Evolutionary conservation across 495 filamentous ascomycete genomes (phyloP).

Genomic region (Neurospora sp.): DNA sequence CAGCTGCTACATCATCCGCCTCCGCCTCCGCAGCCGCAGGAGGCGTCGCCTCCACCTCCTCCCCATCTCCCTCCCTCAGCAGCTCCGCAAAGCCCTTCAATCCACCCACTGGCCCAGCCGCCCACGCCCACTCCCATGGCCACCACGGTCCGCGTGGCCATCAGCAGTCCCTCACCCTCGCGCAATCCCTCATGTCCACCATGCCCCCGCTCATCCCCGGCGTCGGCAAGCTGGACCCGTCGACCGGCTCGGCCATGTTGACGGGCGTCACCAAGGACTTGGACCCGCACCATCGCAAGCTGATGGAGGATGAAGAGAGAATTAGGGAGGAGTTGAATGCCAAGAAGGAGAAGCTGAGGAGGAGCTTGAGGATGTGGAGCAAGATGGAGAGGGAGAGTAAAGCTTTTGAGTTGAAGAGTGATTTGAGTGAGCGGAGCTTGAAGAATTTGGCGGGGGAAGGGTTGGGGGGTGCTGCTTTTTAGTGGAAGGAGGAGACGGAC

Average conservation of each 20-base stretch:
- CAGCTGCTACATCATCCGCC: constrained; percentile 16
- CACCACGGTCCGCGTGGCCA: constrained; percentile 12
- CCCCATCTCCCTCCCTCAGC: constrained; percentile 16
- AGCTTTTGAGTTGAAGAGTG: constrained; percentile 33
- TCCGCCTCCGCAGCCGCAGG: constrained; percentile 9
- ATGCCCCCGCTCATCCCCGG: constrained; percentile 33
- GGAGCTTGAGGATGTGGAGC: constrained; percentile 31
- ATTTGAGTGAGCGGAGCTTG: constrained; percentile 33
- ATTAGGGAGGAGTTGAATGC: constrained; percentile 31
- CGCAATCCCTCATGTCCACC: constrained; percentile 29
- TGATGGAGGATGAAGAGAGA: constrained; percentile 38
- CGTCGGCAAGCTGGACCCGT: constrained; percentile 30
- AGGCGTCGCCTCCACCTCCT: constrained; percentile 1
- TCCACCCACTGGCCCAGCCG: constrained; percentile 38
- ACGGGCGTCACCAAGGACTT: constrained; percentile 31
- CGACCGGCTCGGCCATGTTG: constrained; percentile 13
- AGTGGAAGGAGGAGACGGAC: neutral
- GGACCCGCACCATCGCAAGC: constrained; percentile 25
- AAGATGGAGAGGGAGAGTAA: constrained; percentile 35
- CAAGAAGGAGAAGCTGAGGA: constrained; percentile 37
- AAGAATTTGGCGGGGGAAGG: constrained; percentile 37
- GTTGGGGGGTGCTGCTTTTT: constrained; percentile 33
- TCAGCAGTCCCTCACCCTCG: constrained; percentile 16
- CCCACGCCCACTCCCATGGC: constrained; percentile 16
- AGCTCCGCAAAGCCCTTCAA: constrained; percentile 32